These are phyloP conservation scores for Kwoniella pini DNA, from an alignment of 768 basidiomycete species.

Conservation along the genomic window DNA sequence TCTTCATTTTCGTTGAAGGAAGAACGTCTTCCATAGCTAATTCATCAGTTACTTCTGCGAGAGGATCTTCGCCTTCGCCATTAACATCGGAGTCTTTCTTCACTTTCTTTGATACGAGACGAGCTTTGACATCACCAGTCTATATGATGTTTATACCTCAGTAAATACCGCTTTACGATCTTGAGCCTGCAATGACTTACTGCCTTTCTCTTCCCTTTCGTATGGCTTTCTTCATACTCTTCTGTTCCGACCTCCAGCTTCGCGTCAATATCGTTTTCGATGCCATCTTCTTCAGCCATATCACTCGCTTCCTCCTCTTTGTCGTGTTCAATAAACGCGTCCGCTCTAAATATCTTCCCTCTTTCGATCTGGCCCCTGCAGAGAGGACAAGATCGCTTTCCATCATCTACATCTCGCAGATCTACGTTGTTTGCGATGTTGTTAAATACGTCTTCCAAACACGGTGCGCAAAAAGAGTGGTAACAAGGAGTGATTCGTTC, in stretches of 20 bases:
- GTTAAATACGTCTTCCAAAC: slow-evolving; percentile 63
- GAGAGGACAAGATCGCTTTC: slow-evolving; percentile 59
- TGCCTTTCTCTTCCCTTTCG: slow-evolving; percentile 31
- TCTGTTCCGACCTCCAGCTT: slow-evolving; percentile 34
- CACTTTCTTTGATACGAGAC: slow-evolving; percentile 4
- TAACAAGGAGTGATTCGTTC: slow-evolving; percentile 64
- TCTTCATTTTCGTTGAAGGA: slow-evolving; percentile 70
- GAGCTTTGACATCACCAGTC: slow-evolving; percentile 10
- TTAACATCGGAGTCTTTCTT: slow-evolving; percentile 13
- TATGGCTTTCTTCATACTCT: slow-evolving; percentile 56
- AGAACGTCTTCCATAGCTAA: slow-evolving; percentile 60
- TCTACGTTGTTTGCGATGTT: slow-evolving; percentile 55
- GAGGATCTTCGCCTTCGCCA: slow-evolving; percentile 21
- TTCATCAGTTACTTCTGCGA: slow-evolving; percentile 31
- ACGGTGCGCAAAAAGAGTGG: slow-evolving; percentile 67
- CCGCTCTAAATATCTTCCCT: slow-evolving; percentile 61
- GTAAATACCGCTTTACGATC: background rate
- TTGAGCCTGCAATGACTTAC: background rate
- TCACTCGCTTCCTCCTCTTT: slow-evolving; percentile 22
- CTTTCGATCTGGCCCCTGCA: slow-evolving; percentile 62
- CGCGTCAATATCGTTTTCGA: slow-evolving; percentile 9
- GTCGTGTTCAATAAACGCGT: slow-evolving; percentile 63
- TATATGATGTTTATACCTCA: background rate
- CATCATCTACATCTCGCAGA: slow-evolving; percentile 43
- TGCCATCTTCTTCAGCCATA: slow-evolving; percentile 45